Conservation (phyloP, 225 moss, liverwort and hornwort species). For the Ulota crispa region DNA sequence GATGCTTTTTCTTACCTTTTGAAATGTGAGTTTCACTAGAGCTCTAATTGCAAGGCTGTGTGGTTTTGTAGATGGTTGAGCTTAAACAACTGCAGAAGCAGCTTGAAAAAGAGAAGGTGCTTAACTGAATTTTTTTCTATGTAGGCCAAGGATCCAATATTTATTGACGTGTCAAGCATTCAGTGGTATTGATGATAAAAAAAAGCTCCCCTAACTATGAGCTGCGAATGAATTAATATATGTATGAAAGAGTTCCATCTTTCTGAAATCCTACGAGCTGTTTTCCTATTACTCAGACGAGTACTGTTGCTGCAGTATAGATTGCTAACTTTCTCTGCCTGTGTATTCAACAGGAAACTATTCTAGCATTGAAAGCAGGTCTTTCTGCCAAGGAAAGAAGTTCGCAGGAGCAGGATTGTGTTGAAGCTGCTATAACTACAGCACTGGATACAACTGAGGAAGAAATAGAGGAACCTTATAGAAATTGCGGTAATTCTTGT, state of each 20-base stretch:
- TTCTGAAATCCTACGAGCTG: neutral
- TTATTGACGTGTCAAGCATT: neutral
- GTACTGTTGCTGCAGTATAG: neutral
- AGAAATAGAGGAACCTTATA: slow-evolving; percentile 10
- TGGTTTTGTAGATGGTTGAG: slow-evolving; percentile 56
- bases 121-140: neutral
- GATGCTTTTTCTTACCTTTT: neutral
- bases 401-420: slow-evolving; percentile 36
- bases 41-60: slow-evolving; percentile 10
- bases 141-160: neutral
- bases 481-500: neutral
- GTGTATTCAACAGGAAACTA: slow-evolving; percentile 35
- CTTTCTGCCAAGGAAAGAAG: slow-evolving; percentile 28
- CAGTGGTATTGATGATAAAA: slow-evolving; percentile 2
- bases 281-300: neutral
- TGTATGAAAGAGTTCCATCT: neutral
- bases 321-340: neutral
- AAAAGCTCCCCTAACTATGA: neutral
- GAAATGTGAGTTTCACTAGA: neutral
- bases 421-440: neutral
- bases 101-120: slow-evolving; percentile 60
- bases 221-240: neutral
- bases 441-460: slow-evolving; percentile 15
- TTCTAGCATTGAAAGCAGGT: slow-evolving; percentile 36
- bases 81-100: slow-evolving; percentile 54